Percentiles rank a stretch among this genome's conserved stretches.
Conservation (phyloP, 768 basidiomycete species). For the Leccinum longicurvipes region DNA sequence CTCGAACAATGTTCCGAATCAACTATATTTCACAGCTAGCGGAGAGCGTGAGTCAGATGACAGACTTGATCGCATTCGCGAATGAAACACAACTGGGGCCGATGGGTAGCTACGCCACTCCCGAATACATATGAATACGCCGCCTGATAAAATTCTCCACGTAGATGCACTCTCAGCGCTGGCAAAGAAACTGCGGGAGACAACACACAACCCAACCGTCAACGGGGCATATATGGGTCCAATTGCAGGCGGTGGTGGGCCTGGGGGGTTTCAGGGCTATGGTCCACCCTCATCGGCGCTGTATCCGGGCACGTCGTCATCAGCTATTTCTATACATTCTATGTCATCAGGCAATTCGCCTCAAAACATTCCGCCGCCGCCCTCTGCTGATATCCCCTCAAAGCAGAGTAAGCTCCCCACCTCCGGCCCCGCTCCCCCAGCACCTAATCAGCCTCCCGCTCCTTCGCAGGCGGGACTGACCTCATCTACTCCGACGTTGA, state of each 20-base stretch:
- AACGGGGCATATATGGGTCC: conserved; percentile 21
- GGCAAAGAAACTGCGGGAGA: conserved; percentile 38
- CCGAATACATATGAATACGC: conserved; percentile 24
- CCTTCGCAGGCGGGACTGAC: conserved; percentile 40
- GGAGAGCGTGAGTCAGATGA: conserved; percentile 79
- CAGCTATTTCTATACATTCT: conserved; percentile 45
- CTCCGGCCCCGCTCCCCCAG: conserved; percentile 37
- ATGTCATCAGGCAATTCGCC: conserved; percentile 42
- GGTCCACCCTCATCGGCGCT: conserved; percentile 41
- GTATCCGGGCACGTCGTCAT: conserved; percentile 42
- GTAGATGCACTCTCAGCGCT: conserved; percentile 44
- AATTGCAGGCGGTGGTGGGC: conserved; percentile 17
- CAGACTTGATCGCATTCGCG: conserved; percentile 69
- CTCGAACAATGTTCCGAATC: conserved; percentile 2
- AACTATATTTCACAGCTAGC: conserved; percentile 49
- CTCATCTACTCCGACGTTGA: conserved; percentile 46
- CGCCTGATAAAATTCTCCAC: conserved; percentile 21
- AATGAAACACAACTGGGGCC: conserved; percentile 55
- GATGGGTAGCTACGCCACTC: conserved; percentile 49
- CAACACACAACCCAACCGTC: conserved; percentile 7
- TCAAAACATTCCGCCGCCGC: conserved; percentile 42
- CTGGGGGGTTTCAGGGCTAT: conserved; percentile 23
- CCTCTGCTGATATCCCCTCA: conserved; percentile 53
- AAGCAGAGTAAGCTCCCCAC: conserved; percentile 64
- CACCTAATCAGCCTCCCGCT: conserved; percentile 39